A percentile compares a stretch with the other conserved stretches of the same genome.
Conservation (phyloP, 1,139 yeast genomes). For the Kurtzmaniella quercitrusa region DNA sequence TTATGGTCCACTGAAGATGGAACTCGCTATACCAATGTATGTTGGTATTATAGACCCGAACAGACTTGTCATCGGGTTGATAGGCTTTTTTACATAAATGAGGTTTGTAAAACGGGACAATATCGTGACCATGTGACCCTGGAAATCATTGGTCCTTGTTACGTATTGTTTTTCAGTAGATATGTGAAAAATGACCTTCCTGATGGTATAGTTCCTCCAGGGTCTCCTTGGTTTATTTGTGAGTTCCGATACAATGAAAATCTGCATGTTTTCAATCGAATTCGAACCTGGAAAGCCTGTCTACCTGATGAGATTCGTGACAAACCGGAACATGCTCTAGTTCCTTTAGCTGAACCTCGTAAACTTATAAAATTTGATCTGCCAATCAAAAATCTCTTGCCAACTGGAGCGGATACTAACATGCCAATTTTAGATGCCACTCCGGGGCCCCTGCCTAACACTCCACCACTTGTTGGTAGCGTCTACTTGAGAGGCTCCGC, state of each 20-base stretch:
- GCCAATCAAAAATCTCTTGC: conserved; percentile 74
- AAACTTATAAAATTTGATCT: conserved; percentile 73
- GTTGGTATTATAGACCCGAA: conserved; percentile 98
- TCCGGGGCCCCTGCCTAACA: conserved; percentile 65
- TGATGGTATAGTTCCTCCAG: conserved; percentile 53
- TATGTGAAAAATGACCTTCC: conserved; percentile 94
- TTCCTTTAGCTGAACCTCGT: conserved; percentile 50
- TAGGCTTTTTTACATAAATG: conserved; percentile 84
- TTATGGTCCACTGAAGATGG: conserved; percentile 88
- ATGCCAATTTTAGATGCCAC: conserved; percentile 83
- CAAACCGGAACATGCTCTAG: conserved; percentile 74
- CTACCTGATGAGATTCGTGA: conserved; percentile 94
- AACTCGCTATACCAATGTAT: conserved; percentile 82
- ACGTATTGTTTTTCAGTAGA: conserved; percentile 89
- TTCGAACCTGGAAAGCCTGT: conserved; percentile 98
- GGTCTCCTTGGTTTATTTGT: conserved; percentile 87
- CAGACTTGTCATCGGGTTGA: conserved; percentile 94
- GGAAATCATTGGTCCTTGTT: conserved; percentile 90
- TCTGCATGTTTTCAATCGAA: conserved; percentile 86
- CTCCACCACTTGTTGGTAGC: conserved; percentile 91
- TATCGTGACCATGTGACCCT: conserved; percentile 89
- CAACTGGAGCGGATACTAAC: conserved; percentile 63
- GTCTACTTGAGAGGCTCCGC: conserved; percentile 76
- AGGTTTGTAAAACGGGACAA: conserved; percentile 95
- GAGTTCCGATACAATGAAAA: conserved; percentile 91